Evolutionary conservation across 805 yeast species (phyloP), one percentile per base, ranked within the genome.

Genomic region (Saccharomycopsis sp.): DNA sequence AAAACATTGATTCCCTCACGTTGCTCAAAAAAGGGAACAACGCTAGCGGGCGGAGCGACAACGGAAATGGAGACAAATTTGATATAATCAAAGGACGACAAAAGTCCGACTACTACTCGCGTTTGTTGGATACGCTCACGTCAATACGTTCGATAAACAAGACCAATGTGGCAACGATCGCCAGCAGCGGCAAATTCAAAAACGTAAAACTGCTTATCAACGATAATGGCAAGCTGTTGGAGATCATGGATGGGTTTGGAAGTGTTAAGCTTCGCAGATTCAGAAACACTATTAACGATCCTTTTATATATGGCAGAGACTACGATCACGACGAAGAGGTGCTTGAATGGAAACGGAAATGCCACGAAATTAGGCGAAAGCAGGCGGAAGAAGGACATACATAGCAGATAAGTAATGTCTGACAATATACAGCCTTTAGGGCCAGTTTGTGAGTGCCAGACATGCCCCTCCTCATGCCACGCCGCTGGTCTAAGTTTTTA

Each of bases 121-220:
- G 75, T 34, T 68, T 80, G 2, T 71, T 77, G 3, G 78, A 78
- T 2, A 66, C 76, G 1, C 67, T 81, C 58, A 79, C 84, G 1
- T 67, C 74, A 1, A 71, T 81, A 2, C 72, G 72, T 48, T 71
- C 78, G 12, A 71, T 81, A 23, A 81, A 80, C 64, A 81, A 80
- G 64, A 80, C 84, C 0, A 83, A 81, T 62, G 79, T 81, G 16
- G 72, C 76, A 21, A 79, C 78, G 57, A 67, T 80, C 24, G 79
- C 83, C 4, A 79, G 78, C 60, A 79, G 74, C 61, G 77, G 77
- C 50, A 72, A 74, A 7, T 70, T 80, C 51, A 70, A 70, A 52
- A 70, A 74, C 34, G 59, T 61, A 37, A 50, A 53, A 34, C 60
- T 54, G 8, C 50, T 61, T 34, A 53, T 61, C 24, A 29, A 37